Base-by-base conservation (phyloP, 495 filamentous ascomycete species). In the Penicillium manginii region DNA sequence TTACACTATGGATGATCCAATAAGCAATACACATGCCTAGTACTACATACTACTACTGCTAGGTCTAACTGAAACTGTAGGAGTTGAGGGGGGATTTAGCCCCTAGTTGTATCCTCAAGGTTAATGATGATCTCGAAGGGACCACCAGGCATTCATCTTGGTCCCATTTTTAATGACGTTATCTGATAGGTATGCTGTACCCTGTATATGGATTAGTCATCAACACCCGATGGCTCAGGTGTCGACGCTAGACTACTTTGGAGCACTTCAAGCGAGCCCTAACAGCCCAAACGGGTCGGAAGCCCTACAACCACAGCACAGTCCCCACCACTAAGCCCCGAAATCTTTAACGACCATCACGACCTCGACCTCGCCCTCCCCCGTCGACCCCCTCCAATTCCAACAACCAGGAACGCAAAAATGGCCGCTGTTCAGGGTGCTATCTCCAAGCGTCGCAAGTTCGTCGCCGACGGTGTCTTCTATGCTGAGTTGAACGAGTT, bases 401-500 rank as follows among this genome's bases (percentile, higher is more conserved):
- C 62, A 73, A 54, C 60, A 66, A 68, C 57, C 63, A 74, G 66
- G 68, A 75, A 74, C 73, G 73, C 70, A 78, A 87, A 68, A 65
- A 90, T 90, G 87, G 82, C 83, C 70, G 81, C 83, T 76, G 81
- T 85, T 69, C 85, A 86, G 76, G 85, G 83, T 75, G 83, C 85
- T 76, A 87, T 89, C 80, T 97, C 93, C 74, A 98, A 98, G 90
- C 88, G 92, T 76, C 89, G 94, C 83, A 98, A 98, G 90, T 98
- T 98, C 86, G 93, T 98, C 79, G 96, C 96, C 73, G 96, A 98
- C 80, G 96, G 94, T 83, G 96, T 98, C 77, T 98, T 98, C 90
- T 98, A 97, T 80, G 96, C 96, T 83, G 94, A 98, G 83, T 82
- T 98, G 80, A 98, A 98, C 89, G 94, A 98, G 84, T 98, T 98